Evolutionary conservation across 768 basidiomycete genomes (phyloP), one percentile per base, ranked within the genome.

Genomic region (Boletus vinaceobasis): DNA sequence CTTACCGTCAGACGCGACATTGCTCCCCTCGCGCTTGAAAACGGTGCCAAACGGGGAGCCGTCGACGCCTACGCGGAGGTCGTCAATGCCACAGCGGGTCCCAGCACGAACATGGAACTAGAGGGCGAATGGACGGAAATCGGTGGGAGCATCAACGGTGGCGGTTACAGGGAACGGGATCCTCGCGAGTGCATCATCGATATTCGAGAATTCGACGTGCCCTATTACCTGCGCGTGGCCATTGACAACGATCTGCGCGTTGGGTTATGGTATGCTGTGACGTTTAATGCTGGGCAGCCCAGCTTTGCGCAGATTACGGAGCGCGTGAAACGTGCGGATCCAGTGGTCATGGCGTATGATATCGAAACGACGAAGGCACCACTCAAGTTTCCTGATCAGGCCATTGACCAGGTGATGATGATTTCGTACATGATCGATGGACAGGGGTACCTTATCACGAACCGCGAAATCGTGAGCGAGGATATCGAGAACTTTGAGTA

Each of bases 361-460:
- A 99, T 99, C 67, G 97, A 99, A 72, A 95, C 93, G 17, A 96
- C 95, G 2, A 99, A 99, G 74, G 89, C 92, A n/a, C 96, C 97
- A n/a, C 84, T 98, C 64, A 98, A 98, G 72, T 98, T 98, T 67
- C 96, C 97, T 1, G 97, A 98, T 74, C 88, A 94, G 62, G 82
- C 85, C 7, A 87, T 92, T 26, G 97, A 98, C 75, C 95, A 98
- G 69, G 93, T 99, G 64, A 99, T 99, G 96, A 99, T 99, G 97
- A 98, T 99, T 59, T 99, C 97, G 42, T 99, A 98, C 73, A 98
- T 99, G 95, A 78, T 99, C 17, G 97, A 99, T 68, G 96, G 94
- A 0, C 92, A 95, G 70, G 97, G 97, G 0, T 99, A 90, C 67
- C 82, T 99, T 57, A 98, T 99, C 71, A 97, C 93, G 21, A 98